phyloP scores from a whole-genome alignment of 345 rosid genomes.

The Arabidopsis arenosa region DNA sequence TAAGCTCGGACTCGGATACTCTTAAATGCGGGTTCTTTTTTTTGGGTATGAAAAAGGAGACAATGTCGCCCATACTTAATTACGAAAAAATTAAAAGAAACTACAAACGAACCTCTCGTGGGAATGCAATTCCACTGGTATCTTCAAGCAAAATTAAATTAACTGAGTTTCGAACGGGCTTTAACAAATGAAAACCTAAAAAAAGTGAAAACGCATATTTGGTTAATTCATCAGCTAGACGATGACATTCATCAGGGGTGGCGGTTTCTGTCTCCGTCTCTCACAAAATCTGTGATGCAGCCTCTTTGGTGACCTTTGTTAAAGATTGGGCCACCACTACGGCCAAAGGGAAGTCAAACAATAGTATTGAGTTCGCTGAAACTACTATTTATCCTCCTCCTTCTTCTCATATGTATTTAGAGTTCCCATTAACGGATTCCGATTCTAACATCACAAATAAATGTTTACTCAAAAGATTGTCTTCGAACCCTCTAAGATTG shows the following conservation, averaged over 20 bases:
- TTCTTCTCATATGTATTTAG: not conserved
- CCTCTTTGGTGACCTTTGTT: conserved; percentile 37
- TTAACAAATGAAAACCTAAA: too few relatives aligned
- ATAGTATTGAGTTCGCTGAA: not conserved
- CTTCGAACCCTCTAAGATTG: conserved; percentile 26
- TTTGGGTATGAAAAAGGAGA: too few relatives aligned
- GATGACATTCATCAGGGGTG: conserved; percentile 27
- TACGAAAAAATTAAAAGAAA: too few relatives aligned
- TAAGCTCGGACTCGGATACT: too few relatives aligned
- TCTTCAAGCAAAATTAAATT: too few relatives aligned
- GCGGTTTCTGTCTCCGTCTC: conserved; percentile 44
- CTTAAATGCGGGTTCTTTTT: too few relatives aligned
- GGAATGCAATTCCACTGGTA: too few relatives aligned
- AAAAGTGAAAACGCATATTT: too few relatives aligned
- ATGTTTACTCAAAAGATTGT: conserved; percentile 16
- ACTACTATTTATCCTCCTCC: conserved; percentile 31
- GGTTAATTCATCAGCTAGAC: too few relatives aligned
- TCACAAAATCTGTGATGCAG: conserved; percentile 55
- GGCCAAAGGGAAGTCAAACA: not conserved
- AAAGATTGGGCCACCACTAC: conserved; percentile 23
- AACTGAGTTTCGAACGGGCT: too few relatives aligned
- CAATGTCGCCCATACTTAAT: too few relatives aligned
- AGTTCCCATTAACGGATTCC: not conserved
- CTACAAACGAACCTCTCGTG: too few relatives aligned
- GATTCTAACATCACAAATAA: accelerated